These are phyloP conservation scores for Gypsophila paniculata DNA, from an alignment of 179 eudicot genomes.

Conservation along the genomic window DNA sequence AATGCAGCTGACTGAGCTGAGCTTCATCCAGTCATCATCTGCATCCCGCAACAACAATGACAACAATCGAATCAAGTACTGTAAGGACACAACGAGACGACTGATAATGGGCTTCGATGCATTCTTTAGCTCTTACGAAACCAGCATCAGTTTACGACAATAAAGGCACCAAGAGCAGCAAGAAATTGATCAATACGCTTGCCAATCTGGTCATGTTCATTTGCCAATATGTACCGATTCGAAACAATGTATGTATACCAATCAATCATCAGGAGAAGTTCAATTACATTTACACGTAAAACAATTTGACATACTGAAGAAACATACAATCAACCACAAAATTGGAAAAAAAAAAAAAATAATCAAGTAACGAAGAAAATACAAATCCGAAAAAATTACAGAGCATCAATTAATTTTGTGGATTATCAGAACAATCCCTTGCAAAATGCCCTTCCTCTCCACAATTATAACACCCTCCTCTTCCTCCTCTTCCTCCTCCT, in stretches of 20 bases:
- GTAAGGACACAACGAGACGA: no score
- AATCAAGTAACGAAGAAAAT: no score
- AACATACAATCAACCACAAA: no score
- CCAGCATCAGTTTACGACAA: neutral
- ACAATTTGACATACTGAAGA: no score
- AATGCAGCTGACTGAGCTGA: no score
- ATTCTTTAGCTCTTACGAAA: no score
- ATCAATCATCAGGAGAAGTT: neutral
- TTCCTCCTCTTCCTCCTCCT: constrained; percentile 22
- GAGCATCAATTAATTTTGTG: constrained; percentile 17
- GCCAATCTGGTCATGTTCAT: no score
- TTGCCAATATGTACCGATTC: neutral
- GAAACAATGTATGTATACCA: neutral
- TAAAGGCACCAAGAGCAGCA: neutral
- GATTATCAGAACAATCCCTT: constrained; percentile 31
- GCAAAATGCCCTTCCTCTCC: constrained; percentile 45
- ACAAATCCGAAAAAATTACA: neutral
- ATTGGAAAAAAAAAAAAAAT: no score
- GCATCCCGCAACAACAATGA: no score
- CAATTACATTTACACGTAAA: neutral
- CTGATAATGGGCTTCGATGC: no score
- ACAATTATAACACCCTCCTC: constrained; percentile 34
- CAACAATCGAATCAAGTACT: no score
- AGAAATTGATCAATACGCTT: neutral
- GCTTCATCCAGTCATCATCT: no score